Conservation (phyloP, 495 filamentous ascomycete genomes). For the Podospora tetraspora region DNA sequence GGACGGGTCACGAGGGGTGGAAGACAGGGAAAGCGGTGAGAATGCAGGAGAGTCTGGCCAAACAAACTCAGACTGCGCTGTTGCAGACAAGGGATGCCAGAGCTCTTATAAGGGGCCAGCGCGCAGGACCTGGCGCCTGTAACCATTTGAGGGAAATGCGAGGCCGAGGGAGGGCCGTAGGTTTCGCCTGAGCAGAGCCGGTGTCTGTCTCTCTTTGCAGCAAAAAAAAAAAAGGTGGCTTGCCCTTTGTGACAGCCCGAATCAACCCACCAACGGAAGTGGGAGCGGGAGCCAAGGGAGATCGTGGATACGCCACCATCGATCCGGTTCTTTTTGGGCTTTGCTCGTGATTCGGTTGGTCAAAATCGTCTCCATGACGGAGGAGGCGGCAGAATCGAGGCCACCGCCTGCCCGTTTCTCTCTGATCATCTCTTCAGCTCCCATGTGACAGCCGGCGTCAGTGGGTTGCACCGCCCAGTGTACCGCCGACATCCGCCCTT, state of each 20-base stretch:
- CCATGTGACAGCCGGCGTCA: conserved; percentile 16
- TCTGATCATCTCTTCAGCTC: neutral
- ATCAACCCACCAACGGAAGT: neutral
- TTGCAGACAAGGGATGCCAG: conserved; percentile 12
- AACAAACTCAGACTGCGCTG: neutral
- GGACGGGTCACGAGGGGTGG: conserved; percentile 18
- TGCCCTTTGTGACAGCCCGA: neutral
- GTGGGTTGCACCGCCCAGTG: neutral
- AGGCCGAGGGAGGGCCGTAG: neutral
- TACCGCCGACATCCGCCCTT: no score
- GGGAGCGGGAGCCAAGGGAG: neutral
- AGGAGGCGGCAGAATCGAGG: conserved; percentile 18
- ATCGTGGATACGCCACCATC: conserved; percentile 1
- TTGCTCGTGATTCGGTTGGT: conserved; percentile 16
- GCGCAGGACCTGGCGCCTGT: neutral
- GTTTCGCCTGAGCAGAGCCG: neutral
- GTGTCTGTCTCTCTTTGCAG: neutral
- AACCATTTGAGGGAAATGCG: conserved; percentile 8
- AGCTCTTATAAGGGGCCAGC: conserved; percentile 16
- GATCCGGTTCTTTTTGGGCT: neutral
- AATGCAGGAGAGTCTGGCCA: conserved; percentile 9
- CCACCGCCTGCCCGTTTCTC: conserved; percentile 23
- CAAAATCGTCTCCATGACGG: conserved; percentile 20
- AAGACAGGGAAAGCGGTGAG: conserved; percentile 18
- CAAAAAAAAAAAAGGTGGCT: neutral